Evolutionary conservation across 1,284 basidiomycete genomes (phyloP), one percentile per base, ranked within the genome.

Genomic region (Moesziomyces globuligerus): DNA sequence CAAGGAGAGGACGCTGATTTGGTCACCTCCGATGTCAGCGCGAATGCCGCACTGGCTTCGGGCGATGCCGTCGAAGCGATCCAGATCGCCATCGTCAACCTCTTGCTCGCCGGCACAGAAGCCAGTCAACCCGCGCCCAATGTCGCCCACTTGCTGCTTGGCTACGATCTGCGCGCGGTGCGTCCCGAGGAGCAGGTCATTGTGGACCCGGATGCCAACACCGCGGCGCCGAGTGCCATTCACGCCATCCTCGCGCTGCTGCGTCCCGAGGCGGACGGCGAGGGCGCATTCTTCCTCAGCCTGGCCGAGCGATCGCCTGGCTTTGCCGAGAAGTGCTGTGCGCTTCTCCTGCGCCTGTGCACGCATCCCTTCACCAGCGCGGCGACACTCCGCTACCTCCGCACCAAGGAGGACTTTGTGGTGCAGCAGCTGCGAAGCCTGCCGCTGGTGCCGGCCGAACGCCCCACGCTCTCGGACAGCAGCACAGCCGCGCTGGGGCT

Each of bases 361-460:
- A 86, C 89, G 7, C 92, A 96, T 80, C 87, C 90, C 1, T 86
- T 89, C 44, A 96, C 94, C 0, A 92, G 91, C 7, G 88, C 90
- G 24, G 87, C 90, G 36, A 90, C 90, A 11, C 90, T 93, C 84
- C 89, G 93, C 0, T 98, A 96, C 81, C 86, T 98, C 39, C 89
- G 93, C 38, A 92, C 91, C 3, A 87, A 90, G 21, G 91, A 94
- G 82, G 90, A 94, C 76, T 98, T 94, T 85, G 93, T 95, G 73
- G 88, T 89, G 1, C 87, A 90, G 7, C 94, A 97, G 81, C 86
- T 97, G 20, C 87, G 88, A 3, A 87, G 85, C 20, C 85, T 94
- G 18, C 89, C 92, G 25, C 74, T 80, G 18, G 65, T 38, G 45
- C 83, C 60, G 39, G 70, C 65, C 26, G 67, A 75, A 21, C 64